Percentiles rank a stretch among this genome's conserved stretches.
These are phyloP conservation scores for Mesembryanthemum crystallinum DNA, from an alignment of 148 eudicot species.

Conservation along the genomic window DNA sequence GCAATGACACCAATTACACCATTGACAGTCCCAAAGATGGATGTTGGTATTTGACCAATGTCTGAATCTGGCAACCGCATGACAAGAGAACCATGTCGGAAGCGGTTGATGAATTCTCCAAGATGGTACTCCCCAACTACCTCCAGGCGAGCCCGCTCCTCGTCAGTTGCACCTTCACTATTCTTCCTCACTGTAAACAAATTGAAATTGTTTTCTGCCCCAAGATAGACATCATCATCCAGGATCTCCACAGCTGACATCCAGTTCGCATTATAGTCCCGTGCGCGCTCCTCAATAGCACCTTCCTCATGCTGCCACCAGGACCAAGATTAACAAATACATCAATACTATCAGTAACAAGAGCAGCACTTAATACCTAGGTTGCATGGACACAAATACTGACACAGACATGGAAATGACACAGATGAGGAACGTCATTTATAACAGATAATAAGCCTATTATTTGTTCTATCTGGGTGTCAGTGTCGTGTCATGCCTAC, in stretches of 20 bases:
- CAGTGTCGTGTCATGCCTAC: too few relatives aligned
- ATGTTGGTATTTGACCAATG: slow-evolving; percentile 71
- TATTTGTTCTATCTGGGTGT: too few relatives aligned
- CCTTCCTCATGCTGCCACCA: slow-evolving; percentile 89
- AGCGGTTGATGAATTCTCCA: slow-evolving; percentile 89
- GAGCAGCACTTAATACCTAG: too few relatives aligned
- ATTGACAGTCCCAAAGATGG: slow-evolving; percentile 77
- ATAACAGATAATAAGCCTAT: too few relatives aligned
- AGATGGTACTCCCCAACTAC: slow-evolving; percentile 97
- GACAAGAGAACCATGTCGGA: slow-evolving; percentile 92
- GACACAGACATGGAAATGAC: too few relatives aligned
- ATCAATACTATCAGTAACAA: too few relatives aligned
- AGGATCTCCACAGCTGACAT: slow-evolving; percentile 98
- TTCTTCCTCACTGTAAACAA: slow-evolving; percentile 90
- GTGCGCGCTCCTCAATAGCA: slow-evolving; percentile 97
- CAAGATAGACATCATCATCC: slow-evolving; percentile 82
- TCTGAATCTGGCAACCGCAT: slow-evolving; percentile 92
- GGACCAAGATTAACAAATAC: too few relatives aligned
- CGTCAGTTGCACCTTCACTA: slow-evolving; percentile 92
- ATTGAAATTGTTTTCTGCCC: slow-evolving; percentile 85
- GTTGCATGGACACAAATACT: too few relatives aligned
- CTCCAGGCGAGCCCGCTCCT: slow-evolving; percentile 97
- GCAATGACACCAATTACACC: slow-evolving; percentile 93
- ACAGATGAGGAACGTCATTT: too few relatives aligned
- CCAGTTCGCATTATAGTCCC: slow-evolving; percentile 98